phyloP scores from a whole-genome alignment of 2,329 filamentous ascomycete species.

The Cladosporium oxysporum region DNA sequence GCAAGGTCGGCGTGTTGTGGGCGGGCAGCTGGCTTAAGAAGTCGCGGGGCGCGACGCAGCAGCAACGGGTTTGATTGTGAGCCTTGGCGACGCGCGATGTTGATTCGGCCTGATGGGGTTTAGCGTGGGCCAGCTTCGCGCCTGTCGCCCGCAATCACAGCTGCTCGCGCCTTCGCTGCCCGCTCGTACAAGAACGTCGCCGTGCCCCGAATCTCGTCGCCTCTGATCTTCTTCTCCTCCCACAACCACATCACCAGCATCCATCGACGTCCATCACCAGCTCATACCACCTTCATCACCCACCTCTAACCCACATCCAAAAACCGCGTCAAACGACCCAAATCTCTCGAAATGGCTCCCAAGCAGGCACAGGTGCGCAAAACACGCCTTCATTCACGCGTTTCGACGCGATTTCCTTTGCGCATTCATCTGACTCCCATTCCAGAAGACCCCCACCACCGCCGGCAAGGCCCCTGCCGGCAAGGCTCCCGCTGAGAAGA shows the following conservation, averaged over 20 bases:
- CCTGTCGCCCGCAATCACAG: conserved; percentile 23
- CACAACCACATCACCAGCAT: conserved; percentile 41
- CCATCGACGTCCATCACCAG: conserved; percentile 34
- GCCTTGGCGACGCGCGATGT: conserved; percentile 19
- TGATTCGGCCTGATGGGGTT: conserved; percentile 22
- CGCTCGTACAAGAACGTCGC: conserved; percentile 21
- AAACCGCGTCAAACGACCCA: conserved; percentile 32
- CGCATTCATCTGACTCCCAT: conserved; percentile 16
- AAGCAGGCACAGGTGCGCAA: conserved; percentile 73
- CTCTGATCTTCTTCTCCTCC: conserved; percentile 39
- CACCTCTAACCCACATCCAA: conserved; percentile 32
- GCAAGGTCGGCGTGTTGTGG: conserved; percentile 28
- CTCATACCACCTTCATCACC: conserved; percentile 35
- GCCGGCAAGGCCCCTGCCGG: conserved; percentile 88
- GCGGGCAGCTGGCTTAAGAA: conserved; percentile 22
- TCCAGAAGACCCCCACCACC: conserved; percentile 72
- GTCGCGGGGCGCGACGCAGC: conserved; percentile 18
- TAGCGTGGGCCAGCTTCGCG: conserved; percentile 23
- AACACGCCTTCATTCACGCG: conserved; percentile 10
- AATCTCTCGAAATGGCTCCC: conserved; percentile 79
- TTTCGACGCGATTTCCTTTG: conserved; percentile 29
- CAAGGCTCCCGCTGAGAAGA: conserved; percentile 91
- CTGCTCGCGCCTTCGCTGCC: conserved; percentile 17
- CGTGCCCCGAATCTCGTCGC: conserved; percentile 20
- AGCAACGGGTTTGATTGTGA: conserved; percentile 19